Base-by-base conservation (phyloP, 495 filamentous ascomycete species). In the Schizothecium vesticola region DNA sequence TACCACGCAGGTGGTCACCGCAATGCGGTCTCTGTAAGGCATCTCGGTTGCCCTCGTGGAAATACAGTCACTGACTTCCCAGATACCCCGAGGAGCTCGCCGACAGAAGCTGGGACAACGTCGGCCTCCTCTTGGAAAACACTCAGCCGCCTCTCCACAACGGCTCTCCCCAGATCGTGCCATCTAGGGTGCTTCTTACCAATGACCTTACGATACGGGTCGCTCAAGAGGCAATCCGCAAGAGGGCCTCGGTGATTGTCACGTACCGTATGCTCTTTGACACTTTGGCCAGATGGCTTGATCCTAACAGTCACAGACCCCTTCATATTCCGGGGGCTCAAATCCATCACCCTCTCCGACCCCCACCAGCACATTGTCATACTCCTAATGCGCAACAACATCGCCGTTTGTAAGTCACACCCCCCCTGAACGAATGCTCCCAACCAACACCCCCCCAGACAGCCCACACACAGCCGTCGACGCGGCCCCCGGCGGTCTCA, bases 391-490 rank as follows among this genome's bases (percentile, higher is more conserved):
- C 89, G 91, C 56, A 87, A 91, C 80, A 94, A 96, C 21, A 94
- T 97, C 71, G 94, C 92, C 72, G 93, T 98, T 67, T 99, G 71
- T 73, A 67, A 64, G 71, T 65, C 55, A 22, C 13, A 8, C 28
- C 6, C 10, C 23, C 33, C 51, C 43, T 66, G 1, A 8, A 51
- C 51, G 24, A 28, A 61, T 36, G 9, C 19, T 26, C 11, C n/a
- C 60, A 63, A 24, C 25, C 22, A 57, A 58, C 63, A 22, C 61
- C 13, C 12, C 12, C 36, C 22, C 36, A 73, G 71, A 99, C 81
- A 92, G 89, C 63, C 95, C 95, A 0, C 95, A 99, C 75, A 98
- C 94, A 0, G 94, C 95, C 3, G 87, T 97, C 63, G 95, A 99
- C 80, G 92, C 93, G 26, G 91, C 91, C 0, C 88, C 89, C 7